These are phyloP conservation scores for Termitomyces sp. DNA, from an alignment of 768 basidiomycete genomes.

Conservation along the genomic window DNA sequence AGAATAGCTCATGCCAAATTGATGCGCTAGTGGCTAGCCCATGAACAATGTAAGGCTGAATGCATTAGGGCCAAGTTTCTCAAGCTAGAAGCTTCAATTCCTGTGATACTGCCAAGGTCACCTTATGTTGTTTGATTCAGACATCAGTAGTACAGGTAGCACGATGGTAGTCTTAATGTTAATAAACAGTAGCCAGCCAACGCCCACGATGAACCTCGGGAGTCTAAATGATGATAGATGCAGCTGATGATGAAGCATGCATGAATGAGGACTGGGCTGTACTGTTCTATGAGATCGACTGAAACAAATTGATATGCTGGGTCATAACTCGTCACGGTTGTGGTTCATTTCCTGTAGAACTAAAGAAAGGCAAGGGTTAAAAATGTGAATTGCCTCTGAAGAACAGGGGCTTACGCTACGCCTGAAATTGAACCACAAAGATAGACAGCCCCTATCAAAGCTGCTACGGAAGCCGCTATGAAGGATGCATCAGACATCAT, in stretches of 20 bases:
- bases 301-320: background rate
- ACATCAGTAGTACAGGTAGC: background rate
- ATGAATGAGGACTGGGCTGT: background rate
- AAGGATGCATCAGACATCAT: background rate
- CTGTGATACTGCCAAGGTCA: background rate
- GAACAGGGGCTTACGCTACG: conserved; percentile 61
- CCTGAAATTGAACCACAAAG: conserved; percentile 94
- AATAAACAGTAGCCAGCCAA: background rate
- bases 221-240: background rate
- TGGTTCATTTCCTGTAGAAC: conserved; percentile 75
- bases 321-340: background rate
- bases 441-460: conserved; percentile 95
- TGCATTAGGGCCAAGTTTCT: too few relatives aligned
- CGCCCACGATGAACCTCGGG: background rate
- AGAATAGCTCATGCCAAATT: background rate
- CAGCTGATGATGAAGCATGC: background rate
- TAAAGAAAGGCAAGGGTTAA: conserved; percentile 22
- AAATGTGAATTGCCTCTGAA: background rate
- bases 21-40: too few relatives aligned
- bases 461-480: conserved; percentile 90
- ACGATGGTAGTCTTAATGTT: background rate
- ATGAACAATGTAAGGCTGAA: too few relatives aligned
- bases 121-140: background rate
- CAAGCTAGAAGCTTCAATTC: too few relatives aligned
- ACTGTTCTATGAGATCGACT: too few relatives aligned